phyloP scores from a whole-genome alignment of 192 early-diverging fungal species.

The Coemansia biformis region DNA sequence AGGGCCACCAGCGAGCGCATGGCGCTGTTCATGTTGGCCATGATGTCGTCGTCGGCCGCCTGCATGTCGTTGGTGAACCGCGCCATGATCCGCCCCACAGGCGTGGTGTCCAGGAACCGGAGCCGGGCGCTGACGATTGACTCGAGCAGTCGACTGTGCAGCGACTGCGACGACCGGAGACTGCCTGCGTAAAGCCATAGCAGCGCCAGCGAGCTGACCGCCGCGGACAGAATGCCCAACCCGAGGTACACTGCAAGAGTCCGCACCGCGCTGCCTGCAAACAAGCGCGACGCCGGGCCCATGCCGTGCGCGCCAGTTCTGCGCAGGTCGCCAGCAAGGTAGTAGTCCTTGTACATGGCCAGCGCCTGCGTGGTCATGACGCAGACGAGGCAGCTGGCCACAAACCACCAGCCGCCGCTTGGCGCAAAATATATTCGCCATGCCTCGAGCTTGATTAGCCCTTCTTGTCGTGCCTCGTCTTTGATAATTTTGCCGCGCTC shows the following conservation, averaged over 20 bases:
- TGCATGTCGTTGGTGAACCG: conserved; percentile 79
- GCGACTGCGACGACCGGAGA: conserved; percentile 37
- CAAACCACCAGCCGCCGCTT: conserved; percentile 58
- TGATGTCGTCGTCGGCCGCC: conserved; percentile 65
- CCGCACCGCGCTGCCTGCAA: too few relatives aligned
- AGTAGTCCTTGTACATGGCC: conserved; percentile 56
- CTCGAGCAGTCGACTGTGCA: conserved; percentile 54
- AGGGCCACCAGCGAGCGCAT: conserved; percentile 51
- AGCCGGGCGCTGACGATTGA: conserved; percentile 62
- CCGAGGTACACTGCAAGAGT: conserved; percentile 27
- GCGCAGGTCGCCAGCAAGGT: conserved; percentile 13
- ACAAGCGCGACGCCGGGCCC: too few relatives aligned
- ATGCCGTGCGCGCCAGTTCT: too few relatives aligned
- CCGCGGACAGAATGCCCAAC: conserved; percentile 14
- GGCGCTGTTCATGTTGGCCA: conserved; percentile 53
- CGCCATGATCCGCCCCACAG: conserved; percentile 74
- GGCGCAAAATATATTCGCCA: conserved; percentile 71
- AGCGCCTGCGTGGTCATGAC: conserved; percentile 50
- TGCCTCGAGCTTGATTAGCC: conserved; percentile 61
- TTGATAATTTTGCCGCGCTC: conserved; percentile 57
- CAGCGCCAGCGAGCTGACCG: conserved; percentile 8
- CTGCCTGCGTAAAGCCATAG: conserved; percentile 15
- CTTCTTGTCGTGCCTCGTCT: conserved; percentile 71
- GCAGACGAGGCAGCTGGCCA: conserved; percentile 48
- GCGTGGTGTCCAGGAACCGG: conserved; percentile 79